Evolutionary conservation across 768 basidiomycete genomes (phyloP).

Genomic region (Pleurotus platypus): DNA sequence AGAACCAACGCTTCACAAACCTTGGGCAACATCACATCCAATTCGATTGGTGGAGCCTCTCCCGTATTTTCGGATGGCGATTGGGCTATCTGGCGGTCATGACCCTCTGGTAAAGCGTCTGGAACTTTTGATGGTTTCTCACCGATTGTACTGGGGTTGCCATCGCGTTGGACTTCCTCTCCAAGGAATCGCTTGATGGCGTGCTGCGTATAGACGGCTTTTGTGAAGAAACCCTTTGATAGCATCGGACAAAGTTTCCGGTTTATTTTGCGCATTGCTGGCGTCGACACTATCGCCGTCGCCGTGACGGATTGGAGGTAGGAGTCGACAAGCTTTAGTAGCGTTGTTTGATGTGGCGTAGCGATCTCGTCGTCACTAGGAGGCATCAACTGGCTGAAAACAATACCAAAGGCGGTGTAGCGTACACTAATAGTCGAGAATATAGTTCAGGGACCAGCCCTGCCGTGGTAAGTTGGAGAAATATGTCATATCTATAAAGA

Average conservation of each 20-base stretch:
- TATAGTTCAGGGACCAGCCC: slow-evolving; percentile 61
- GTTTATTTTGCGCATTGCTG: slow-evolving; percentile 33
- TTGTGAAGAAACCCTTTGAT: slow-evolving; percentile 54
- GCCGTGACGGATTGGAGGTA: slow-evolving; percentile 59
- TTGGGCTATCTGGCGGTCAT: not conserved
- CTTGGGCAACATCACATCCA: slow-evolving; percentile 73
- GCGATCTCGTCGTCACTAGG: slow-evolving; percentile 60
- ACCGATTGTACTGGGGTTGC: not conserved
- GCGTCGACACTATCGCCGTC: slow-evolving; percentile 23
- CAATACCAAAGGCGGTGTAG: slow-evolving; percentile 12
- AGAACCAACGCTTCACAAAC: slow-evolving; percentile 80
- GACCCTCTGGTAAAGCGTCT: not conserved
- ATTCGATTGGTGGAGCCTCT: slow-evolving; percentile 29
- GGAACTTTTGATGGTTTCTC: not conserved
- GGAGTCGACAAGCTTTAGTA: slow-evolving; percentile 85
- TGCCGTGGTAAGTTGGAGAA: slow-evolving; percentile 58
- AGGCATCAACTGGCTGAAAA: slow-evolving; percentile 11
- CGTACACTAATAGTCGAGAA: slow-evolving; percentile 57
- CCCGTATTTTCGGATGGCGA: not conserved
- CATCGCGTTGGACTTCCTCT: slow-evolving; percentile 9
- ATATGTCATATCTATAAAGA: slow-evolving; percentile 54
- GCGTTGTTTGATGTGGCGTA: slow-evolving; percentile 81
- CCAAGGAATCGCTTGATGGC: slow-evolving; percentile 49
- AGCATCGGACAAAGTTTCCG: slow-evolving; percentile 53
- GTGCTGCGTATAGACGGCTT: slow-evolving; percentile 54